Evolutionary conservation across 176 grass and related monocot species (phyloP), one percentile per base, ranked within the genome.

Genomic region (Chloris gayana): DNA sequence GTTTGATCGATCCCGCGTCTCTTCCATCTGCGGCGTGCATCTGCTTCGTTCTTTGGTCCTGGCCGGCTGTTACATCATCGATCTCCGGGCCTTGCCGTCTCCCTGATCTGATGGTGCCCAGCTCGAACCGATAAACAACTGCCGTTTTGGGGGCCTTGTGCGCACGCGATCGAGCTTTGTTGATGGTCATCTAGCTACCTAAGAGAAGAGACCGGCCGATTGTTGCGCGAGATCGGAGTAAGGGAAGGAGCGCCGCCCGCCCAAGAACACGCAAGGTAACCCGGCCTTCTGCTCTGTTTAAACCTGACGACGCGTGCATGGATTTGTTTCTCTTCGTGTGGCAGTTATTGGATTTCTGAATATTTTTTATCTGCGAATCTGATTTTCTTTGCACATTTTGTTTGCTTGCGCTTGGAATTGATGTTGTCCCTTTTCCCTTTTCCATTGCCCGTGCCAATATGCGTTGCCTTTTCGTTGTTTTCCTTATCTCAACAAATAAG

Each of bases 181-280:
- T 73, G 82, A 67, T 82, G 82, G 57, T 59, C 83, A 73, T 89
- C 87, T 89, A 82, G 75, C 54, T 10, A 14, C 0, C 19, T 9
- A 17, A 18, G 14, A 56, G 18, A 50, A 38, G 47, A 39, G 66
- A 81, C 85, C 59, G 72, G 76, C 85, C 58, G 46, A 67, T 85
- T 67, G n/a, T 19, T n/a, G 19, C 17, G 25, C 70, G 7, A 4
- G 33, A 58, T 41, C 50, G 5, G 39, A 60, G 60, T 65, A 76
- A n/a, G 70, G 0, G 35, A 57, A 53, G 54, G 22, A 57, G 34
- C 44, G 17, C 65, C 34, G 27, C 45, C 9, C 56, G 35, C 82
- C 65, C 25, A 75, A 75, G 64, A 75, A 88, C 27, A 3, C 33
- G 54, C 65, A 29, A 35, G 47, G 83, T 85, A 31, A 75, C 10